Evolutionary conservation across 495 filamentous ascomycete species (phyloP).

Genomic region (Niebla homalea): DNA sequence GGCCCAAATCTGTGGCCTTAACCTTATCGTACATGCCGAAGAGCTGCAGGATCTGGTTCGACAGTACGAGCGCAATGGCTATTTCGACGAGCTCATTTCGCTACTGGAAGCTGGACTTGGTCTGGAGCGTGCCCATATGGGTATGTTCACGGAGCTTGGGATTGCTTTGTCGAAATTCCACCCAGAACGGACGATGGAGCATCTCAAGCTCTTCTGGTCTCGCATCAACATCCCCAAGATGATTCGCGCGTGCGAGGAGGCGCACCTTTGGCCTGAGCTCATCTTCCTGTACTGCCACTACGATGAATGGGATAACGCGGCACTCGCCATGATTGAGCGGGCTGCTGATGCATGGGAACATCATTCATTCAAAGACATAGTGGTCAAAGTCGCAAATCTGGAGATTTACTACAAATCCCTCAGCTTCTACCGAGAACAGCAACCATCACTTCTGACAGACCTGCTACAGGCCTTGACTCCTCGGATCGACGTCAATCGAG

Average conservation of each 20-base stretch:
- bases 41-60: conserved; percentile 86
- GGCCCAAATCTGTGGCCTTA: conserved; percentile 97
- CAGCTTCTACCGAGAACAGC: conserved; percentile 96
- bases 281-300: conserved; percentile 99
- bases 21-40: conserved; percentile 96
- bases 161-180: conserved; percentile 95
- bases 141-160: conserved; percentile 94
- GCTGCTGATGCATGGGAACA: conserved; percentile 98
- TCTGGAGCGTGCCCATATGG: conserved; percentile 80
- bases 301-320: conserved; percentile 98
- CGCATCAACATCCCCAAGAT: conserved; percentile 98
- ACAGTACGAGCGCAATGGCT: conserved; percentile 93
- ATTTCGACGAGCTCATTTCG: conserved; percentile 94
- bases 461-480: conserved; percentile 82
- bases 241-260: conserved; percentile 89
- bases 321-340: conserved; percentile 98
- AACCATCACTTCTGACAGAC: conserved; percentile 89
- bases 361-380: conserved; percentile 98
- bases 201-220: conserved; percentile 97
- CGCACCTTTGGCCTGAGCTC: conserved; percentile 92
- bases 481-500: conserved; percentile 94
- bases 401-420: conserved; percentile 98
- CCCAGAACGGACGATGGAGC: conserved; percentile 94
- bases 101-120: conserved; percentile 93
- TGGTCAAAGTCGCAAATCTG: conserved; percentile 94